A percentile compares a stretch with the other conserved stretches of the same genome.
Conservation (phyloP, 495 filamentous ascomycete species). For the Aspergillus homomorphus region DNA sequence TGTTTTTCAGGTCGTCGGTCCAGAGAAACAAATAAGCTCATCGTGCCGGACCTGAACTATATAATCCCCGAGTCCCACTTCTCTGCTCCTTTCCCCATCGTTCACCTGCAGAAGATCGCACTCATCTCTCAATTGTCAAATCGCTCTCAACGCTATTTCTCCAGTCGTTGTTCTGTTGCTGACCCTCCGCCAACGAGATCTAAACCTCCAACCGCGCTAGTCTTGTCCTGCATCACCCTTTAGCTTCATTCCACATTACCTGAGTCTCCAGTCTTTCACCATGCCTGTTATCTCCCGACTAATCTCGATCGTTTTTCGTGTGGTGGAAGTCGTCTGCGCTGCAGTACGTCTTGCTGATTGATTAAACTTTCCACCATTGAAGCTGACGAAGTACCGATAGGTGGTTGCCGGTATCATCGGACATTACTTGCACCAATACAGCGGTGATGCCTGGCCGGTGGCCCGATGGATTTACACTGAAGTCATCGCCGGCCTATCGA, state of each 20-base stretch:
- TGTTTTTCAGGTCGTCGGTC: neutral
- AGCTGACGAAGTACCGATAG: constrained; percentile 16
- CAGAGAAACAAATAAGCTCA: neutral
- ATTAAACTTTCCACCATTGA: neutral
- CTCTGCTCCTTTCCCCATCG: neutral
- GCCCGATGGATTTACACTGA: constrained; percentile 59
- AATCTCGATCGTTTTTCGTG: constrained; percentile 47
- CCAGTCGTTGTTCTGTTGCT: neutral
- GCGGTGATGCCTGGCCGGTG: constrained; percentile 36
- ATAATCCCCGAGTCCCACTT: constrained; percentile 3
- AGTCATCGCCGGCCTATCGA: constrained; percentile 54
- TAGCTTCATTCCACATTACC: neutral
- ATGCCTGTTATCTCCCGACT: constrained; percentile 52
- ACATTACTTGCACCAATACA: constrained; percentile 44
- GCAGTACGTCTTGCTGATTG: constrained; percentile 28
- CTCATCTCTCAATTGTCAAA: too few species aligned
- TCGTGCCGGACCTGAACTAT: neutral
- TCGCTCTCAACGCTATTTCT: too few species aligned
- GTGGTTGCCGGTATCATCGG: constrained; percentile 58
- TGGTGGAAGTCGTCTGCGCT: constrained; percentile 41
- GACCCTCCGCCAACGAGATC: neutral
- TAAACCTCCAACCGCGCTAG: neutral
- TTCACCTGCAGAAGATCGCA: too few species aligned
- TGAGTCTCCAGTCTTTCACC: constrained; percentile 12
- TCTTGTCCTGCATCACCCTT: neutral